phyloP scores from a whole-genome alignment of 495 filamentous ascomycete species.

The Lasiosphaeria miniovina region DNA sequence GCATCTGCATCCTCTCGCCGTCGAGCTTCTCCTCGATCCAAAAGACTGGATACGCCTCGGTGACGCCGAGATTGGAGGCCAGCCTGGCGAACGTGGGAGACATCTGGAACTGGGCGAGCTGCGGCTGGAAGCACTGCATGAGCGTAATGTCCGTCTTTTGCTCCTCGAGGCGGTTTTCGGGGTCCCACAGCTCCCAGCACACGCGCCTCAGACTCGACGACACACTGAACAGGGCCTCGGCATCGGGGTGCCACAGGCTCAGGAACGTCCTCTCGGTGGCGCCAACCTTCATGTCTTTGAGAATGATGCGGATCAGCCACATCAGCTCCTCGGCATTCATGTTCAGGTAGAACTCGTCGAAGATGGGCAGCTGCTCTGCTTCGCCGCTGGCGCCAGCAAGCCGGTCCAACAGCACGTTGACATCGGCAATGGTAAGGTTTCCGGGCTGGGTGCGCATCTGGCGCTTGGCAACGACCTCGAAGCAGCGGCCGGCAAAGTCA shows the following conservation, averaged over 20 bases:
- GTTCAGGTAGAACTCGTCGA: constrained; percentile 75
- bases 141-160: constrained; percentile 72
- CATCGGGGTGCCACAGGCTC: constrained; percentile 90
- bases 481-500: constrained; percentile 88
- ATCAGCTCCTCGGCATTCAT: constrained; percentile 94
- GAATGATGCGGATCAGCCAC: constrained; percentile 92
- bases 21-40: constrained; percentile 99
- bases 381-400: constrained; percentile 74
- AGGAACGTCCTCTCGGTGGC: constrained; percentile 92
- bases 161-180: constrained; percentile 66
- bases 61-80: constrained; percentile 66
- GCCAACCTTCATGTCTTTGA: constrained; percentile 97
- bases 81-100: constrained; percentile 75
- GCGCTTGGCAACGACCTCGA: constrained; percentile 79
- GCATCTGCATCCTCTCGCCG: constrained; percentile 94
- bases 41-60: constrained; percentile 69
- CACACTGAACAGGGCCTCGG: constrained; percentile 83
- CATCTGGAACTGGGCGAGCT: constrained; percentile 94
- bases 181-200: constrained; percentile 91
- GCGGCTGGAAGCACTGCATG: constrained; percentile 97
- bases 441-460: constrained; percentile 72
- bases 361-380: constrained; percentile 74
- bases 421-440: constrained; percentile 78
- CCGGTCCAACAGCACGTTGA: constrained; percentile 81
- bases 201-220: constrained; percentile 87